A percentile compares a stretch with the other conserved stretches of the same genome.
Evolutionary conservation across 179 eudicot species (phyloP).

Genomic region (Corrigiola litoralis): DNA sequence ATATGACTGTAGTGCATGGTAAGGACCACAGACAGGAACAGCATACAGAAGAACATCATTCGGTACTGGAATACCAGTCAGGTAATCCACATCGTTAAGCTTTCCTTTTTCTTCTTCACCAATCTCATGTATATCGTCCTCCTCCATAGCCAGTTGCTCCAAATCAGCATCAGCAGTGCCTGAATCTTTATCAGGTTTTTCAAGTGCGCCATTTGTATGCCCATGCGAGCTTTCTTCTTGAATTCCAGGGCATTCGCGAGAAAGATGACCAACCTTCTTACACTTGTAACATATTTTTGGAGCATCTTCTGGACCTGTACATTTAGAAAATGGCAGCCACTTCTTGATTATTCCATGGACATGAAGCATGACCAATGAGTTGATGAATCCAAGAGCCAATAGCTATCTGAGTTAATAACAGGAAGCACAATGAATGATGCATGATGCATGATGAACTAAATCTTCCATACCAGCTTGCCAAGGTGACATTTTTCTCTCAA

Average conservation of each 20-base stretch:
- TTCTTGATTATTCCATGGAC: neutral
- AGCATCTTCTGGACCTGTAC: constrained; percentile 50
- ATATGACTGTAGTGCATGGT: constrained; percentile 71
- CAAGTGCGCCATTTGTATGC: constrained; percentile 26
- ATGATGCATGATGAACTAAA: neutral
- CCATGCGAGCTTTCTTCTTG: constrained; percentile 30
- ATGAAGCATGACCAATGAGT: neutral
- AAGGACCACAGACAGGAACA: constrained; percentile 96
- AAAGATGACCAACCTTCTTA: constrained; percentile 82
- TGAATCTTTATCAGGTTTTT: constrained; percentile 24
- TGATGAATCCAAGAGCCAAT: neutral
- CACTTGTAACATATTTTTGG: constrained; percentile 86
- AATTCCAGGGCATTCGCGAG: constrained; percentile 83
- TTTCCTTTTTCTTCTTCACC: constrained; percentile 92
- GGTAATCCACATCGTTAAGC: constrained; percentile 84
- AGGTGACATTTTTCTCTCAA: neutral
- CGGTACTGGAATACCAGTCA: constrained; percentile 83
- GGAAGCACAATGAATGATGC: neutral
- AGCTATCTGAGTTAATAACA: neutral
- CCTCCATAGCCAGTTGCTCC: constrained; percentile 80
- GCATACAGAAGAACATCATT: constrained; percentile 88
- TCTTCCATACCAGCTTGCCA: neutral
- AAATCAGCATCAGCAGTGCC: constrained; percentile 36
- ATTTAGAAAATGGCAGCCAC: neutral
- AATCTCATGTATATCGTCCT: constrained; percentile 94